Conservation (phyloP, 331 rosid species). For the Dryas integrifolia region DNA sequence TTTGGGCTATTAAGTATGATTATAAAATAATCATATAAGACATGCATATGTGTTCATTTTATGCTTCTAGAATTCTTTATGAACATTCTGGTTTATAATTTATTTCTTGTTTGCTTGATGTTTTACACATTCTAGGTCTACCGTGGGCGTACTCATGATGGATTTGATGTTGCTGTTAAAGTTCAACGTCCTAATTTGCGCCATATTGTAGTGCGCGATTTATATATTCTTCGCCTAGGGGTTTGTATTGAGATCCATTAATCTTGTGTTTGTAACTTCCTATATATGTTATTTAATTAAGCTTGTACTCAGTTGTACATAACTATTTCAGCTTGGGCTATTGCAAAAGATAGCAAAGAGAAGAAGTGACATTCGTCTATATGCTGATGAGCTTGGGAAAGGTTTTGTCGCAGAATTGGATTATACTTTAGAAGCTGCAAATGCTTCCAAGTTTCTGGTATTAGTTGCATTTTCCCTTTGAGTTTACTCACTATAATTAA, state of each 20-base stretch:
- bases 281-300: neutral
- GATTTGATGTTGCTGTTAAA: conserved; percentile 73
- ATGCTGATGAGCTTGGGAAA: conserved; percentile 96
- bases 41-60: conserved; percentile 4
- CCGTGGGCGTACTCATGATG: conserved; percentile 65
- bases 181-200: conserved; percentile 92
- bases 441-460: conserved; percentile 84
- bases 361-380: conserved; percentile 75
- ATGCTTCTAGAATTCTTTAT: neutral
- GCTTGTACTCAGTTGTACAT: conserved; percentile 27
- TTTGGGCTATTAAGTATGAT: neutral
- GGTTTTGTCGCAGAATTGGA: conserved; percentile 90
- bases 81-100: neutral
- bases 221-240: conserved; percentile 97
- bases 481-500: neutral
- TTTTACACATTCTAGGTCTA: conserved; percentile 57
- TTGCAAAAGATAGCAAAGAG: conserved; percentile 85
- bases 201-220: conserved; percentile 89
- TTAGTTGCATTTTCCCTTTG: conserved; percentile 21
- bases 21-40: neutral
- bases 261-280: conserved; percentile 1
- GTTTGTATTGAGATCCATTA: conserved; percentile 43
- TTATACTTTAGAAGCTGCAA: conserved; percentile 83
- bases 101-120: conserved; percentile 24
- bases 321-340: conserved; percentile 65